These are phyloP conservation scores for Brettanomyces custersianus DNA, from an alignment of 805 yeast species.

Conservation along the genomic window DNA sequence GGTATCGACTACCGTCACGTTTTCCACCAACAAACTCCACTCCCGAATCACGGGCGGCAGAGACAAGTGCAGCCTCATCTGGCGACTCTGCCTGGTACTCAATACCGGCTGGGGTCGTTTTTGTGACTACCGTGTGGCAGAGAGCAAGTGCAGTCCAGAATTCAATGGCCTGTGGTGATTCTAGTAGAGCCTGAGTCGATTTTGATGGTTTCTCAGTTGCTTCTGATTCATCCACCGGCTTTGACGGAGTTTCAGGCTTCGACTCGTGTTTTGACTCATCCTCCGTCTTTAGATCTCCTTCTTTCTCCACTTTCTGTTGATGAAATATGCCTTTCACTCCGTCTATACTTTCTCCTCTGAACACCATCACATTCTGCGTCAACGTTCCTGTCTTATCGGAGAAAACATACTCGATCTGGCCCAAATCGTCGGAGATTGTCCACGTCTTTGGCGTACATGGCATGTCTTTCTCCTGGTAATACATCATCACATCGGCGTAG, in stretches of 20 bases:
- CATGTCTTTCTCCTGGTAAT: slow-evolving; percentile 57
- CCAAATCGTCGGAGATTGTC: slow-evolving; percentile 78
- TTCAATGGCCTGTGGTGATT: slow-evolving; percentile 34
- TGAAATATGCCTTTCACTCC: slow-evolving; percentile 66
- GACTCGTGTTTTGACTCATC: slow-evolving; percentile 29
- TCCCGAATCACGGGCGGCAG: slow-evolving; percentile 68
- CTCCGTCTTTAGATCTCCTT: slow-evolving; percentile 54
- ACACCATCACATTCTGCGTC: slow-evolving; percentile 79
- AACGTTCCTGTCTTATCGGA: slow-evolving; percentile 81
- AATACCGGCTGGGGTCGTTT: slow-evolving; percentile 32
- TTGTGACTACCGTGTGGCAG: slow-evolving; percentile 71
- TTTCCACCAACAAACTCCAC: slow-evolving; percentile 48
- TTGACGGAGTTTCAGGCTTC: slow-evolving; percentile 38
- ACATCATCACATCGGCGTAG: slow-evolving; percentile 61
- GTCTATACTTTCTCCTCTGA: slow-evolving; percentile 63
- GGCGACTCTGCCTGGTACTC: slow-evolving; percentile 75
- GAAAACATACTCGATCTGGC: slow-evolving; percentile 74
- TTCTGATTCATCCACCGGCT: slow-evolving; percentile 27
- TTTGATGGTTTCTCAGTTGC: slow-evolving; percentile 42
- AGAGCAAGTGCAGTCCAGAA: slow-evolving; percentile 62
- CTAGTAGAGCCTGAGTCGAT: slow-evolving; percentile 50
- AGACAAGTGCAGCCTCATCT: slow-evolving; percentile 75
- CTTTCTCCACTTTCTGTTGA: slow-evolving; percentile 71
- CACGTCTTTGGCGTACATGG: slow-evolving; percentile 78
- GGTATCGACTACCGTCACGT: slow-evolving; percentile 36